phyloP scores from a whole-genome alignment of 306 rosid genomes.

The Arachis stenosperma region DNA sequence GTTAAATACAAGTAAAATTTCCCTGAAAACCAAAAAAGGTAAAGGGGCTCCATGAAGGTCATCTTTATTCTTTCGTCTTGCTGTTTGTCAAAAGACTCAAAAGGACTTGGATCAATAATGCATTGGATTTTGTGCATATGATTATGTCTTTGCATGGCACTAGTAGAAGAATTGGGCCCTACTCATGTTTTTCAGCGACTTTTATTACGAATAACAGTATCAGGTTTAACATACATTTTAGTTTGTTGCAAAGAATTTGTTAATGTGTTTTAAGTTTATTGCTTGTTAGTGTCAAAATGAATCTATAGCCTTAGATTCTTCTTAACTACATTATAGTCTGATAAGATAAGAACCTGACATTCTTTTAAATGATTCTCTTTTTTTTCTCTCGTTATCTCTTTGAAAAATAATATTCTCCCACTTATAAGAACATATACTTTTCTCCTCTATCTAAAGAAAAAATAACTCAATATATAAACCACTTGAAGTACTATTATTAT shows the following conservation, averaged over 20 bases:
- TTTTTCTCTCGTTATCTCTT: not conserved
- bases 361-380: no score
- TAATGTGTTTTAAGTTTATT: no score
- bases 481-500: conserved; percentile 3
- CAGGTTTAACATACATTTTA: not conserved
- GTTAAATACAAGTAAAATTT: not conserved
- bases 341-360: no score
- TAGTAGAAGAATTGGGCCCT: conserved; percentile 3
- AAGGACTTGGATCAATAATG: conserved; percentile 38
- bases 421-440: conserved; percentile 29
- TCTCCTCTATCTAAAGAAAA: conserved; percentile 17
- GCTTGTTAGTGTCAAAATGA: no score
- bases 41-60: conserved; percentile 19
- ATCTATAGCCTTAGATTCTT: no score
- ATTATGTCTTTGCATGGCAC: conserved; percentile 40
- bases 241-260: no score
- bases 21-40: conserved; percentile 9
- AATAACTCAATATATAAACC: conserved; percentile 24
- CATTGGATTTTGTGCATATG: conserved; percentile 50
- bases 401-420: conserved; percentile 33
- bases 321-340: no score
- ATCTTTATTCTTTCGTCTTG: conserved; percentile 28
- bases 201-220: not conserved
- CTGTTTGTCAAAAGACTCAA: conserved; percentile 48
- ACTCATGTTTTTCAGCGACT: conserved; percentile 7